Evolutionary conservation across 2,329 filamentous ascomycete species (phyloP).

Genomic region (Phyllachora maydis): DNA sequence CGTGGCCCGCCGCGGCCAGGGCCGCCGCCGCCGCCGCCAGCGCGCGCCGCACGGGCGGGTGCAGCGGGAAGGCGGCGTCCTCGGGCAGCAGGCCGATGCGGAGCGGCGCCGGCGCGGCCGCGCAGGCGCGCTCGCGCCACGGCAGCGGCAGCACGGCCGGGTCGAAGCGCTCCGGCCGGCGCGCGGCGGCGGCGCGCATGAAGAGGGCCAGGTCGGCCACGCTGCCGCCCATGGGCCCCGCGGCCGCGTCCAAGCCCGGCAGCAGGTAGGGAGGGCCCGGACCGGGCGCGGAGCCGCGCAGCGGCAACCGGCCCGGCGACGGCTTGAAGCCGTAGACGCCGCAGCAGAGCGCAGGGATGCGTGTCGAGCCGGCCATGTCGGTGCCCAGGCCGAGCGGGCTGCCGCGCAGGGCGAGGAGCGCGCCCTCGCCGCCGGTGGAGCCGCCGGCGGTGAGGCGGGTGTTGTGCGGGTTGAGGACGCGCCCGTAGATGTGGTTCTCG

Average conservation of each 20-base stretch:
- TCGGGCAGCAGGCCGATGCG: background rate
- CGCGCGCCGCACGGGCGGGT: background rate
- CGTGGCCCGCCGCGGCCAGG: background rate
- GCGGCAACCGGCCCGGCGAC: background rate
- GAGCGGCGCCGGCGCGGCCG: background rate
- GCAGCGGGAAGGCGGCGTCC: background rate
- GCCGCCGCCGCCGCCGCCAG: background rate
- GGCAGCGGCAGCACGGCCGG: background rate
- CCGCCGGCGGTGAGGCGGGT: background rate
- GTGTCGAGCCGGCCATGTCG: background rate
- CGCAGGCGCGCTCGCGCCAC: background rate
- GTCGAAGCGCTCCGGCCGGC: background rate
- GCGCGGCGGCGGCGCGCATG: background rate
- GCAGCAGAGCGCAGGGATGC: background rate
- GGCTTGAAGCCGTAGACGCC: constrained; percentile 1
- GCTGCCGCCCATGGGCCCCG: background rate
- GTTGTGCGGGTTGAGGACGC: constrained; percentile 1
- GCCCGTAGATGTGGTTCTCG: background rate
- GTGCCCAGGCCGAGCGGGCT: background rate
- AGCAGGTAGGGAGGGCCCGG: background rate
- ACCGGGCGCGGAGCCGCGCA: too few relatives aligned
- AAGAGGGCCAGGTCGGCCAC: background rate
- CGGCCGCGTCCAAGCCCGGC: background rate
- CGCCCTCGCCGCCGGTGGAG: background rate
- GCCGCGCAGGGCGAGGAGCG: background rate